Evolutionary conservation across 495 filamentous ascomycete species (phyloP), one percentile per base, ranked within the genome.

Genomic region (Tuber indicum): DNA sequence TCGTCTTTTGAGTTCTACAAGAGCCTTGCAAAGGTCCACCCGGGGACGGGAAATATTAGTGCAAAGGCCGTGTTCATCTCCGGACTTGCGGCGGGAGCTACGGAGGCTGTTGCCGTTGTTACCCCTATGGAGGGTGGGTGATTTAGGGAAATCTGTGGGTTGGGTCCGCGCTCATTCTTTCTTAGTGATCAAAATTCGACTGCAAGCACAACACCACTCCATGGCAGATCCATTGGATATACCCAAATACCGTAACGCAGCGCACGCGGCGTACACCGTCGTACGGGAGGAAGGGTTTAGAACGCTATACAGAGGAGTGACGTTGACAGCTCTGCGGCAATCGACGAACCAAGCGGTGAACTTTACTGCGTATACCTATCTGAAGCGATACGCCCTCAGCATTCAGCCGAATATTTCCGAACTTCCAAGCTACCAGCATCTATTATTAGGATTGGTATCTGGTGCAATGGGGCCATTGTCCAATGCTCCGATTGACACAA

Each of bases 401-500:
- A 86, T 85, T 82, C 93, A 95, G 85, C 89, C 92, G 86, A 83
- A 89, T 79, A 84, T 90, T 79, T 72, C 81, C 52, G 86, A 87
- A 32, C 87, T 99, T 23, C 95, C 96, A 6, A 88, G 89, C 66
- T 98, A 92, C 85, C 93, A 99, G 86, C 98, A 96, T 26, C 92
- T 93, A 49, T 39, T 95, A 8, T 96, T 98, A 80, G 96, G 96
- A 36, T 87, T 99, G 52, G 91, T 98, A 52, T 93, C 90, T 73
- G 96, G 96, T 76, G 96, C 96, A 58, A 96, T 98, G 89, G 96
- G 96, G 0, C 96, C 96, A 69, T 87, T 99, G 79, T 93, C 91
- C 77, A 99, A 99, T 84, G 96, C 96, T 9, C 96, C 96, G 26
- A 98, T 99, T 84, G 96, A 99, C 84, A 99, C 96, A 66, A 98